phyloP scores from a whole-genome alignment of 73 alveolate genomes.

The Paramecium caudatum region DNA sequence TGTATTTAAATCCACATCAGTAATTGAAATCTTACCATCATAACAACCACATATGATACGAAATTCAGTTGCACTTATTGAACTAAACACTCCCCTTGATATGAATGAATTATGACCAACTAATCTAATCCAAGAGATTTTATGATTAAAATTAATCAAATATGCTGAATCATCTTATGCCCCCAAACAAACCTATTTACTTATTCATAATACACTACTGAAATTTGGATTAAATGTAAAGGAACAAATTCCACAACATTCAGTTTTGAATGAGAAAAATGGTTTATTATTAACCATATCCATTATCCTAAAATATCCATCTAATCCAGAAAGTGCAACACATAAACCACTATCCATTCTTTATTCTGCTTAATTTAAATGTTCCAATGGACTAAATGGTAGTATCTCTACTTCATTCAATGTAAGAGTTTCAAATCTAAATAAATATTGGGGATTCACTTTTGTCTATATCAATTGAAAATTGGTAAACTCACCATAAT shows the following conservation, averaged over 20 bases:
- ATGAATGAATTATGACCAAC: slow-evolving; percentile 60
- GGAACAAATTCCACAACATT: slow-evolving; percentile 55
- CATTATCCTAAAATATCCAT: slow-evolving; percentile 62
- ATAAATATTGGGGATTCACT: slow-evolving; percentile 8
- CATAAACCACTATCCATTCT: slow-evolving; percentile 6
- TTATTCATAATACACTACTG: not conserved
- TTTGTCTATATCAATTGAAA: not conserved
- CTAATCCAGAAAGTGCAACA: slow-evolving; percentile 56
- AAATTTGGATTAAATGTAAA: slow-evolving; percentile 58
- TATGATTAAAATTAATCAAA: not conserved
- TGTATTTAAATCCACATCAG: slow-evolving; percentile 47
- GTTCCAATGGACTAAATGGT: slow-evolving; percentile 65
- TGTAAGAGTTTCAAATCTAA: slow-evolving; percentile 15
- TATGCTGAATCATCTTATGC: slow-evolving; percentile 66
- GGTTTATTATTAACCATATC: slow-evolving; percentile 8
- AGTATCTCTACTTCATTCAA: slow-evolving; percentile 32
- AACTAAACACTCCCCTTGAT: slow-evolving; percentile 58
- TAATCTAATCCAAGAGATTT: slow-evolving; percentile 36
- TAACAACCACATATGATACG: slow-evolving; percentile 56
- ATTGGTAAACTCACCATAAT: slow-evolving; percentile 51
- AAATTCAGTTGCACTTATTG: slow-evolving; percentile 56
- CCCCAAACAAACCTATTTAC: slow-evolving; percentile 57
- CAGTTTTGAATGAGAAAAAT: slow-evolving; percentile 59
- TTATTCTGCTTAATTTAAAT: not conserved
- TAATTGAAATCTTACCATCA: slow-evolving; percentile 49